Percentiles rank a stretch among this genome's conserved stretches.
Conservation (phyloP, 768 basidiomycete genomes). For the Suillus subluteus region DNA sequence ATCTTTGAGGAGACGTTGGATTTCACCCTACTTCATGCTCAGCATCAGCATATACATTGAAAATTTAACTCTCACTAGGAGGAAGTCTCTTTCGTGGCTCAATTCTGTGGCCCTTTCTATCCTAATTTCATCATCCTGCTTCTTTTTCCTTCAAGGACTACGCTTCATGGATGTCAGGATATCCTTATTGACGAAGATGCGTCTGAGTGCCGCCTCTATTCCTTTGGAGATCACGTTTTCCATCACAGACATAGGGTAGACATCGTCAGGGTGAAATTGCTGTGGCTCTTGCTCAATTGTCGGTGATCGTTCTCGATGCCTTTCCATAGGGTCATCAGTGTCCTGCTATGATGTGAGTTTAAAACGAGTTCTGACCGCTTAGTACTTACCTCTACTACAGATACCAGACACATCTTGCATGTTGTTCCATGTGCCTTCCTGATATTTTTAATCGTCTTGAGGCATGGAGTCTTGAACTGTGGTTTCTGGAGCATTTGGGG, state of each 20-base stretch:
- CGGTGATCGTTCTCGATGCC: not conserved
- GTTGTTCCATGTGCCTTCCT: not conserved
- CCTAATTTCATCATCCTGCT: not conserved
- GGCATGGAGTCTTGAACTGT: not conserved
- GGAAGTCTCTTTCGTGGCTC: not conserved
- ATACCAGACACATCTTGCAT: not conserved
- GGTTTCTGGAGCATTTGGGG: not conserved
- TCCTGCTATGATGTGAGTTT: not conserved
- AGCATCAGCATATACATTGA: not conserved
- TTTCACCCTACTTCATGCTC: too few species aligned
- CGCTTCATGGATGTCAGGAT: not conserved
- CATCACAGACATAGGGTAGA: slow-evolving; percentile 3
- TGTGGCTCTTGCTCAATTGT: not conserved
- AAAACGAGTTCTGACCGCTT: not conserved
- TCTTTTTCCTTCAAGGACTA: not conserved
- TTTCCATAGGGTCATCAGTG: not conserved
- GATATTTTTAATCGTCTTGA: not conserved
- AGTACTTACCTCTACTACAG: not conserved
- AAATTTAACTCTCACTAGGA: not conserved
- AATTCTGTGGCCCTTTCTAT: not conserved
- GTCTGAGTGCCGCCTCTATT: not conserved
- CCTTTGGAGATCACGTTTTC: slow-evolving; percentile 9
- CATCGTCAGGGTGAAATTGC: not conserved
- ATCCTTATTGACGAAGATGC: not conserved
- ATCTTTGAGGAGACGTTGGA: too few species aligned